Evolutionary conservation across 305 asterid species (phyloP).

Genomic region (Fraxinus sp.): DNA sequence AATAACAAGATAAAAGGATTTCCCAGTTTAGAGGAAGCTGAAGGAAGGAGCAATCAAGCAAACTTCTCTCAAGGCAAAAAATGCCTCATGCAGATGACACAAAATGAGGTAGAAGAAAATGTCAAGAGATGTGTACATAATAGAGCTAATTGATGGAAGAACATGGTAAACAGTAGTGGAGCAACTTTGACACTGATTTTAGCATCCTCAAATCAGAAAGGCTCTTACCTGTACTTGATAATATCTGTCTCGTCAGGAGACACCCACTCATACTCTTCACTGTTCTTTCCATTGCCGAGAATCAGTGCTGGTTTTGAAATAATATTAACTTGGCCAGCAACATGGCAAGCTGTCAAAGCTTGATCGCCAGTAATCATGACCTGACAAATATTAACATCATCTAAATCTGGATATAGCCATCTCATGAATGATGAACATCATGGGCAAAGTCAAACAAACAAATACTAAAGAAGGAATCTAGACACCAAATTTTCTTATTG

Average conservation of each 20-base stretch:
- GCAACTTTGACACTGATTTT: slow-evolving; percentile 3
- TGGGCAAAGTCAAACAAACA: not conserved
- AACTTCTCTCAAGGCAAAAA: slow-evolving; percentile 7
- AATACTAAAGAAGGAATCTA: not conserved
- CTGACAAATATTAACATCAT: slow-evolving; percentile 38
- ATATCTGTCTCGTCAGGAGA: slow-evolving; percentile 78
- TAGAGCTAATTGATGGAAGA: slow-evolving; percentile 11
- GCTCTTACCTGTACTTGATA: slow-evolving; percentile 57
- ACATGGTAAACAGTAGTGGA: slow-evolving; percentile 7
- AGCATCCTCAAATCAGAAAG: slow-evolving; percentile 12
- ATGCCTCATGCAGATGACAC: not conserved
- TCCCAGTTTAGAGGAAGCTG: not conserved
- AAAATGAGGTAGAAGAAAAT: slow-evolving; percentile 10
- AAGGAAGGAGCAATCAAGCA: slow-evolving; percentile 4
- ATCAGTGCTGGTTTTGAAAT: slow-evolving; percentile 82
- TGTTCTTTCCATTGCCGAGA: slow-evolving; percentile 58
- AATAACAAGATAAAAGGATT: not conserved
- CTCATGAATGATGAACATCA: not conserved
- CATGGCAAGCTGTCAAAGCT: slow-evolving; percentile 99
- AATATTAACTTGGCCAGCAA: slow-evolving; percentile 91
- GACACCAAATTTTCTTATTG: not conserved
- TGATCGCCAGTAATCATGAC: slow-evolving; percentile 99
- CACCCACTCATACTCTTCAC: slow-evolving; percentile 73
- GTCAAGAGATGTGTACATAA: not conserved
- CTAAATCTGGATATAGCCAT: not conserved